phyloP scores from a whole-genome alignment of 805 yeast genomes.

The Priceomyces carsonii region DNA sequence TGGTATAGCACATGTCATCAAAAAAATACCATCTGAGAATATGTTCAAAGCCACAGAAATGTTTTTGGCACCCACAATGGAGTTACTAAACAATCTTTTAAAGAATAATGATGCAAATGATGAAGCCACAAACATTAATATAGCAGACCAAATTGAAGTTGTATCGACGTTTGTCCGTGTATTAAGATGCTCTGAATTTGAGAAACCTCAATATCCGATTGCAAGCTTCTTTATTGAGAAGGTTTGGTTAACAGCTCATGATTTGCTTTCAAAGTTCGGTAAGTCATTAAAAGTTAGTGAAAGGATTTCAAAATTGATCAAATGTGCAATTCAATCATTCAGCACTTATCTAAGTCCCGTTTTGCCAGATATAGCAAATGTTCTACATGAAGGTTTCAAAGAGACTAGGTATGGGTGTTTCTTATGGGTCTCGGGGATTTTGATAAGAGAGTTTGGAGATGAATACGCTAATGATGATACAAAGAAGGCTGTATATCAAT shows the following conservation, averaged over 20 bases:
- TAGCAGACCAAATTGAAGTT: constrained; percentile 74
- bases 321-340: constrained; percentile 64
- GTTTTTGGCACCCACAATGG: constrained; percentile 68
- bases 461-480: constrained; percentile 47
- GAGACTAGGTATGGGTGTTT: constrained; percentile 76
- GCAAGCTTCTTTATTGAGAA: constrained; percentile 52
- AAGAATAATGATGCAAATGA: constrained; percentile 14
- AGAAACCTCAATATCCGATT: constrained; percentile 46
- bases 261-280: constrained; percentile 56
- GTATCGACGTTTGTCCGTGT: constrained; percentile 60
- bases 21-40: constrained; percentile 55
- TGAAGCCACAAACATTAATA: constrained; percentile 40
- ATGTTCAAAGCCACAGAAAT: constrained; percentile 55
- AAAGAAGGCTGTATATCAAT: constrained; percentile 67
- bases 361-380: constrained; percentile 62
- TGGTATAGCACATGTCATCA: constrained; percentile 83
- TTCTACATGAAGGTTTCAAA: constrained; percentile 70
- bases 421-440: constrained; percentile 84
- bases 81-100: constrained; percentile 35
- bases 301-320: constrained; percentile 66
- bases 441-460: constrained; percentile 73
- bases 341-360: constrained; percentile 57
- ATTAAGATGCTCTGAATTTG: constrained; percentile 48
- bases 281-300: constrained; percentile 67
- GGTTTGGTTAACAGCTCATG: constrained; percentile 59